Evolutionary conservation across 495 filamentous ascomycete species (phyloP).

Genomic region (Penicillium cinerascens): DNA sequence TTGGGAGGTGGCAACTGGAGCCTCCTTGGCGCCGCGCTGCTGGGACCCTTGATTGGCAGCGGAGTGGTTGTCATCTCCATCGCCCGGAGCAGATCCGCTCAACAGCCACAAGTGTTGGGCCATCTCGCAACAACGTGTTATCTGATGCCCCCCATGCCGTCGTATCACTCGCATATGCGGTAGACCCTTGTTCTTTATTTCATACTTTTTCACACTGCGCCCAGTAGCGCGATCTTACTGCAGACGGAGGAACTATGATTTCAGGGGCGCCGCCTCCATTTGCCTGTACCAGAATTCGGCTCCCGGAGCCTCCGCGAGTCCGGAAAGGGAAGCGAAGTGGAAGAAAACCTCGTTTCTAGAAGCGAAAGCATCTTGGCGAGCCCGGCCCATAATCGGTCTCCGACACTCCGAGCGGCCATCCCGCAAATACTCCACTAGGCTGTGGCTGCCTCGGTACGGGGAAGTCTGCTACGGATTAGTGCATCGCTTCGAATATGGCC

Average conservation of each 20-base stretch:
- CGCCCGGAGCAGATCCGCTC: neutral
- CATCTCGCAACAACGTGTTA: neutral
- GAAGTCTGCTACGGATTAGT: conserved; percentile 5
- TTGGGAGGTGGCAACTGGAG: neutral
- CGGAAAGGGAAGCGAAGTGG: neutral
- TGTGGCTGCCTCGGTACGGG: conserved; percentile 2
- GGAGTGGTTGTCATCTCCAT: neutral
- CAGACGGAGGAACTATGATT: conserved; percentile 1
- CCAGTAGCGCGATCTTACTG: neutral
- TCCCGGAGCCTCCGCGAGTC: neutral
- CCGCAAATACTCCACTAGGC: conserved; percentile 5
- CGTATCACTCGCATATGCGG: neutral
- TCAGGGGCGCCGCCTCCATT: conserved; percentile 2
- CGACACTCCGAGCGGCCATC: neutral
- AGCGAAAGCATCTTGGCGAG: neutral
- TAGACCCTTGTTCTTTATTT: neutral
- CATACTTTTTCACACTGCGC: neutral
- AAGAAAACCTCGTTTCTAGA: neutral
- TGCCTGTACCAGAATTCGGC: neutral
- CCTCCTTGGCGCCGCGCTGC: neutral
- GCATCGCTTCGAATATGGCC: neutral
- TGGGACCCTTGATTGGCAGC: neutral
- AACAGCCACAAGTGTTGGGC: neutral
- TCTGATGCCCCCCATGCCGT: neutral
- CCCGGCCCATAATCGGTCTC: neutral